Evolutionary conservation across 2,329 filamentous ascomycete genomes (phyloP), one percentile per base, ranked within the genome.

Genomic region (Nigrograna mackinnonii): DNA sequence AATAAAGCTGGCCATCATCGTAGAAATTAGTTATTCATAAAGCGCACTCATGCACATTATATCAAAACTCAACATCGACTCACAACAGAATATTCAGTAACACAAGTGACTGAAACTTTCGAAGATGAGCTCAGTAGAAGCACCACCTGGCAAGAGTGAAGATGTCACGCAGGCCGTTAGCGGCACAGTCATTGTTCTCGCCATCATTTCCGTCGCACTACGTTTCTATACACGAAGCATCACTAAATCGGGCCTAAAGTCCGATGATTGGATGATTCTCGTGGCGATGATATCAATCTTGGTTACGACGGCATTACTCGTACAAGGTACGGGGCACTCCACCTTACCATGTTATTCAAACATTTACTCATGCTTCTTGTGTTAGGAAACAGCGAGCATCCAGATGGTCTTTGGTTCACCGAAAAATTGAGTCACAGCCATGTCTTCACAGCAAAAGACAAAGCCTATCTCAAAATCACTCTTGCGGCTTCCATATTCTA

Each of bases 401-500:
- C 28, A 12, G 35, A 44, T 19, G 41, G 41, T 37, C 31, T 44
- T 18, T 39, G 35, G 41, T 31, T 44, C 6, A 35, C 41, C 13
- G 37, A 39, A n/a, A 44, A 39, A 22, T 35, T 37, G 13, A 37
- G 39, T 16, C 28, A 28, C 3, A 34, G 11, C 7, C 39, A 44
- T 16, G 21, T 30, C n/a, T 44, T 35, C 30, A 44, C 41, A 4
- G n/a, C 16, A 9, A 16, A 44, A 19, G 41, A 44, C 22, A 22
- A 35, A 4, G 22, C 36, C 31, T 39, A 44, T 18, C 35, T 44
- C 14, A 44, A 44, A 13, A 22, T 44, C 37, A 31, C 37, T 13
- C 39, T 39, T 33, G 36, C 18, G 3, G 34, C 41, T 1, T 44
- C 36, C 4, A 32, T 44, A 17, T n/a, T 44, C 1, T 44, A 39